These are phyloP conservation scores for Lichenothelia convexa DNA, from an alignment of 495 filamentous ascomycete genomes.

Conservation along the genomic window DNA sequence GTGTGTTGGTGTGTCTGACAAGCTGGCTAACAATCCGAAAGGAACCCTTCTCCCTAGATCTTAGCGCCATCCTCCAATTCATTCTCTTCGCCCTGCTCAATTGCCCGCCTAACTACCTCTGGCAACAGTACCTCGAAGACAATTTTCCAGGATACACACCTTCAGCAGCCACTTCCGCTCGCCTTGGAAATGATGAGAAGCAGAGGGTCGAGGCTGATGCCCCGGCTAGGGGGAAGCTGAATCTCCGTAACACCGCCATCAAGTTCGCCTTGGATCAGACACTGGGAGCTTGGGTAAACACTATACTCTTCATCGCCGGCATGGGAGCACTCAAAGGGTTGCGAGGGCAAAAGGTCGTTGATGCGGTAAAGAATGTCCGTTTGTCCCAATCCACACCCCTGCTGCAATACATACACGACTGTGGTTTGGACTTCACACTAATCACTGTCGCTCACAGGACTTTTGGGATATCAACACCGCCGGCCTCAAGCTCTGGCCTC, in stretches of 20 bases:
- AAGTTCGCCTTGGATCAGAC: constrained; percentile 79
- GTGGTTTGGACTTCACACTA: too few species aligned
- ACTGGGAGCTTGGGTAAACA: constrained; percentile 57
- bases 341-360: too few species aligned
- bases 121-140: constrained; percentile 47
- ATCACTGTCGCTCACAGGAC: constrained; percentile 26
- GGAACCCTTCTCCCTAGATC: constrained; percentile 37
- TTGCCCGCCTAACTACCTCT: constrained; percentile 74
- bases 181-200: neutral
- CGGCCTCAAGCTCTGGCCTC: constrained; percentile 65
- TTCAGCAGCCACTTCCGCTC: too few species aligned
- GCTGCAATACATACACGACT: too few species aligned
- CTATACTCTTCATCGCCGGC: constrained; percentile 47
- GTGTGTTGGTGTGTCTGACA: constrained; percentile 1
- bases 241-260: constrained; percentile 49
- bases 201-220: neutral
- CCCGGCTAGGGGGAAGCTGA: constrained; percentile 24
- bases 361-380: too few species aligned
- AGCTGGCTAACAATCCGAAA: constrained; percentile 13
- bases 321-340: constrained; percentile 38
- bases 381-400: too few species aligned
- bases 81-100: constrained; percentile 53
- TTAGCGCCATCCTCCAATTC: constrained; percentile 55
- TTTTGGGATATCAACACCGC: constrained; percentile 55
- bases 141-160: constrained; percentile 32